phyloP scores from a whole-genome alignment of 2,329 filamentous ascomycete genomes.

The Cladobotryum protrusum region DNA sequence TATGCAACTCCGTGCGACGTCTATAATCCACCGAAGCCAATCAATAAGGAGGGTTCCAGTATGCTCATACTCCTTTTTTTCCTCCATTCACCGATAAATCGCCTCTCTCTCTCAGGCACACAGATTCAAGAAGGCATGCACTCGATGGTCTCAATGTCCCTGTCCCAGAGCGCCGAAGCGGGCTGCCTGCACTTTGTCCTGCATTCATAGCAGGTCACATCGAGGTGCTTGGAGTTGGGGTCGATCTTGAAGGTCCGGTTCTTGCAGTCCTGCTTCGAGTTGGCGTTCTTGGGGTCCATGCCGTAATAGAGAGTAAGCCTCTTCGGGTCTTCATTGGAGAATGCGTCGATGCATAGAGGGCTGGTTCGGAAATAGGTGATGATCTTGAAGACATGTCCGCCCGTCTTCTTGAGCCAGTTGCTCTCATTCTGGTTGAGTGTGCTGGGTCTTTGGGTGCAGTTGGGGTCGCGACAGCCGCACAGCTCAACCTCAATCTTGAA shows the following conservation, averaged over 20 bases:
- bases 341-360: constrained; percentile 4
- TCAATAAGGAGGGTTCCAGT: too few species aligned
- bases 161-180: neutral
- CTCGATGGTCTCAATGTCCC: neutral
- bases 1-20: too few species aligned
- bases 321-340: constrained; percentile 5
- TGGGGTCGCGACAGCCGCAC: constrained; percentile 3
- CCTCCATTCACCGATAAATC: too few species aligned
- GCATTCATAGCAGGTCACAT: neutral
- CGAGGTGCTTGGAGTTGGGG: neutral
- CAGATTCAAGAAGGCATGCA: too few species aligned
- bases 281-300: constrained; percentile 6
- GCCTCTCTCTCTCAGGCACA: too few species aligned
- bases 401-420: neutral
- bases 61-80: too few species aligned
- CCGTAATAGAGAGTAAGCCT: constrained; percentile 4
- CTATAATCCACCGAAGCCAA: too few species aligned
- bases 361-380: neutral
- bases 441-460: constrained; percentile 1
- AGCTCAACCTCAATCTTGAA: constrained; percentile 7
- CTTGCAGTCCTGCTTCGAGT: constrained; percentile 12
- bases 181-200: neutral
- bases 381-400: neutral
- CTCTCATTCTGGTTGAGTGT: neutral
- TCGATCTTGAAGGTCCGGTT: neutral